Evolutionary conservation across 495 filamentous ascomycete species (phyloP), one percentile per base, ranked within the genome.

Genomic region (Penicillium bialowiezense): DNA sequence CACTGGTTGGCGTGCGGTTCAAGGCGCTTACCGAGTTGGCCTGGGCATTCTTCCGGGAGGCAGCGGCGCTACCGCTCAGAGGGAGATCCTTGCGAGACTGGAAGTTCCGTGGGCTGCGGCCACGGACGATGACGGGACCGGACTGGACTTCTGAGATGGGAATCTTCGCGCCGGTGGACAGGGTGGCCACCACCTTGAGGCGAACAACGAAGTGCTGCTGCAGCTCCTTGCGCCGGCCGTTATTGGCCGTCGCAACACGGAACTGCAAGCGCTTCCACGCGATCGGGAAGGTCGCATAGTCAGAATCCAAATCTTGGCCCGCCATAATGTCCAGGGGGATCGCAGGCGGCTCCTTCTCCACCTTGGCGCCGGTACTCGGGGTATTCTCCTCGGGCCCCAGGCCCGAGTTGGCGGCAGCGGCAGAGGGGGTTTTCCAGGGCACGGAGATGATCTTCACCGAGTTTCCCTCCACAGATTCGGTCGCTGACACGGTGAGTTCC

Each of bases 181-280:
- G 63, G 2, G 85, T 88, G 18, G 82, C 87, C 34, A 87, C 73
- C 20, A 91, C 82, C 60, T 86, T 86, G 54, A 91, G 73, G 36
- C 86, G 80, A 42, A 90, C 76, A 21, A 89, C 82, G 58, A 91
- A 91, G 65, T 91, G 87, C 55, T 91, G 87, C 59, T 91, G 87
- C 21, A 91, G 76, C 60, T 90, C 87, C 71, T 88, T 87, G 37
- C 87, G 73, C 45, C 87, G 82, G 17, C 86, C 86, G 52, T 89
- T 89, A 64, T 89, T 83, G 18, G 91, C 91, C 6, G 91, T 96
- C 3, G 91, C 91, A 38, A 91, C 89, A 46, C 91, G 88, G 60
- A 96, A 96, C 63, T 96, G 91, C 43, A 96, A 70, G 15, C 91
- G 77, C 67, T 95, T 95, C 90, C 90, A 96, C 14, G 87, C 82